Evolutionary conservation across 768 basidiomycete species (phyloP).

Genomic region (Boletus rubropictus): DNA sequence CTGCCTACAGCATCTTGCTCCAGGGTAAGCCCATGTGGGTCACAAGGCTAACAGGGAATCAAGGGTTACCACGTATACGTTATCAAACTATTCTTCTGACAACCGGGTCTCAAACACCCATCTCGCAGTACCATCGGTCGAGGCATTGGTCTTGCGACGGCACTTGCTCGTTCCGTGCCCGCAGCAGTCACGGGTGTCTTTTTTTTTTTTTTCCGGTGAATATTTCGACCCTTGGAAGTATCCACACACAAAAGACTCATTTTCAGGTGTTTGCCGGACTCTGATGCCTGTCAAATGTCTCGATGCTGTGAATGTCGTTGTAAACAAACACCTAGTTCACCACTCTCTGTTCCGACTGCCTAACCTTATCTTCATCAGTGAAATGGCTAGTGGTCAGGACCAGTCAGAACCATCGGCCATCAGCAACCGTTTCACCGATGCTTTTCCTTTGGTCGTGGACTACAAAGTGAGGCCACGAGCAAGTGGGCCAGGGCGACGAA

Average conservation of each 20-base stretch:
- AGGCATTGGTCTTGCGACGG: constrained; percentile 43
- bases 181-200: constrained; percentile 42
- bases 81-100: constrained; percentile 50
- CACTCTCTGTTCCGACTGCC: constrained; percentile 35
- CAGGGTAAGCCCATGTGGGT: constrained; percentile 34
- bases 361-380: no score
- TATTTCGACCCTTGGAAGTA: not conserved
- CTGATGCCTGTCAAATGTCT: constrained; percentile 39
- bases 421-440: no score
- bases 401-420: no score
- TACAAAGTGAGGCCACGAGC: constrained; percentile 46
- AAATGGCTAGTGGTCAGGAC: no score
- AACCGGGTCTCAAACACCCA: constrained; percentile 41
- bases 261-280: constrained; percentile 38
- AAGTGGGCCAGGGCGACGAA: constrained; percentile 44
- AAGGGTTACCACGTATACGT: not conserved
- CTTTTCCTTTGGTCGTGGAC: constrained; percentile 45
- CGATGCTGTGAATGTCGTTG: constrained; percentile 36
- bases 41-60: not conserved
- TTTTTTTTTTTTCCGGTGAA: constrained; percentile 48
- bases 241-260: not conserved
- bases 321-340: constrained; percentile 34
- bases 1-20: constrained; percentile 41
- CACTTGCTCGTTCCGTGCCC: constrained; percentile 42
- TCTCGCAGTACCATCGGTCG: constrained; percentile 33